A percentile compares a stretch with the other conserved stretches of the same genome.
Evolutionary conservation across 176 grass and related monocot species (phyloP).

Genomic region (Aechmea fasciata): DNA sequence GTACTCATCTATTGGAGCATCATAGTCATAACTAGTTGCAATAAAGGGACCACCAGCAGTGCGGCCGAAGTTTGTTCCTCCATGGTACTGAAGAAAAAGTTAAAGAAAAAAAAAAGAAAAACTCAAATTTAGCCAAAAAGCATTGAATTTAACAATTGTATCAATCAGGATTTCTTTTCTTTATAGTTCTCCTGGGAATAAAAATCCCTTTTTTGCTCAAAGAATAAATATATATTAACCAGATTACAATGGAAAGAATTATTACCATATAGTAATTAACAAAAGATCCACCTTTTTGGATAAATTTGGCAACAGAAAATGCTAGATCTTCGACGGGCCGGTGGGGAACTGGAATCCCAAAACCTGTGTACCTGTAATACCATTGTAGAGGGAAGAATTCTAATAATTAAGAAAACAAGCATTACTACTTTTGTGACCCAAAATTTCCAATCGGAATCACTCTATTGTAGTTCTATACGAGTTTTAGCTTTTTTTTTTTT

Average conservation of each 20-base stretch:
- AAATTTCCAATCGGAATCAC: too few relatives aligned
- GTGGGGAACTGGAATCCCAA: slow-evolving; percentile 81
- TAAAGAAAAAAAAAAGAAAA: not conserved
- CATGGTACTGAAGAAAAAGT: slow-evolving; percentile 61
- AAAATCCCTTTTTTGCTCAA: too few relatives aligned
- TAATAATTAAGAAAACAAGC: slow-evolving; percentile 12
- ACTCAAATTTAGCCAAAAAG: slow-evolving; percentile 7
- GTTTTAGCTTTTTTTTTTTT: not conserved
- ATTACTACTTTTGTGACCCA: too few relatives aligned
- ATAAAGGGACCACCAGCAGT: slow-evolving; percentile 96
- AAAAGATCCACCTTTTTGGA: slow-evolving; percentile 95
- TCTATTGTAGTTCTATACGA: not conserved
- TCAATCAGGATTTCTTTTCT: too few relatives aligned
- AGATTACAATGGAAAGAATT: not conserved
- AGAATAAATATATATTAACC: too few relatives aligned
- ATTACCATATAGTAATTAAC: slow-evolving; percentile 98
- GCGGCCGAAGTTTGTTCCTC: slow-evolving; percentile 91
- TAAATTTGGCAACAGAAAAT: slow-evolving; percentile 88
- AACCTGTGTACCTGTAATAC: slow-evolving; percentile 74
- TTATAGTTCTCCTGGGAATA: too few relatives aligned
- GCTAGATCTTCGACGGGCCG: slow-evolving; percentile 92
- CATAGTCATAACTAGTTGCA: slow-evolving; percentile 97
- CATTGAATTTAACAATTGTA: not conserved
- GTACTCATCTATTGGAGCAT: slow-evolving; percentile 97
- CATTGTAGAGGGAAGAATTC: slow-evolving; percentile 12